Evolutionary conservation across 192 early-diverging fungal species (phyloP).

Genomic region (Coemansia sp.): DNA sequence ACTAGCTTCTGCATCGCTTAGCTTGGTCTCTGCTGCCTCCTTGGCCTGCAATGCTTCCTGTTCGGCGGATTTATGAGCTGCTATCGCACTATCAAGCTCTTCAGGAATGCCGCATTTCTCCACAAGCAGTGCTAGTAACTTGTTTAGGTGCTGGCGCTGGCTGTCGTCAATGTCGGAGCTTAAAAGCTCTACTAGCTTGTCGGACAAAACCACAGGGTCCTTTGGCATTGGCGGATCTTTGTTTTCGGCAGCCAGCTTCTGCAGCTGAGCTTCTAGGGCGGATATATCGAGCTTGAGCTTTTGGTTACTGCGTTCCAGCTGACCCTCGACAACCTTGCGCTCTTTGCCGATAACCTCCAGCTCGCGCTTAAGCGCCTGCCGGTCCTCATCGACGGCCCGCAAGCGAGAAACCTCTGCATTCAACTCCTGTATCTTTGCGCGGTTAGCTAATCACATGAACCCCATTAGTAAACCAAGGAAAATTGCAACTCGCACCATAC

Average conservation of each 20-base stretch:
- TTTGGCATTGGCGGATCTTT: constrained; percentile 7
- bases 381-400: constrained; percentile 10
- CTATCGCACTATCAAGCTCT: constrained; percentile 20
- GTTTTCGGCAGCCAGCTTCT: constrained; percentile 6
- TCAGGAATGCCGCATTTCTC: constrained; percentile 25
- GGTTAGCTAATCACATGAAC: constrained; percentile 8
- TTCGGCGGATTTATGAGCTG: constrained; percentile 10
- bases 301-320: constrained; percentile 39
- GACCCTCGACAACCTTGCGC: constrained; percentile 41
- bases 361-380: constrained; percentile 10
- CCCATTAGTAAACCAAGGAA: not conserved
- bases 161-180: not conserved
- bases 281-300: constrained; percentile 37
- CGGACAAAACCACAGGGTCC: constrained; percentile 16
- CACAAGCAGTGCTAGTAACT: constrained; percentile 3
- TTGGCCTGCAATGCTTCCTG: constrained; percentile 30
- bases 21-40: constrained; percentile 27
- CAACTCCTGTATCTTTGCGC: constrained; percentile 29
- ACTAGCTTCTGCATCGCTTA: constrained; percentile 17
- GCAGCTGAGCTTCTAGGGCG: constrained; percentile 6
- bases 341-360: constrained; percentile 29
- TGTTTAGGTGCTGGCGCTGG: not conserved
- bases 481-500: not conserved
- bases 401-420: constrained; percentile 13
- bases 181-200: constrained; percentile 9